Percentiles rank a stretch among this genome's conserved stretches.
These are phyloP conservation scores for Drechslerella coelobrocha DNA, from an alignment of 2,329 filamentous ascomycete genomes.

Conservation along the genomic window DNA sequence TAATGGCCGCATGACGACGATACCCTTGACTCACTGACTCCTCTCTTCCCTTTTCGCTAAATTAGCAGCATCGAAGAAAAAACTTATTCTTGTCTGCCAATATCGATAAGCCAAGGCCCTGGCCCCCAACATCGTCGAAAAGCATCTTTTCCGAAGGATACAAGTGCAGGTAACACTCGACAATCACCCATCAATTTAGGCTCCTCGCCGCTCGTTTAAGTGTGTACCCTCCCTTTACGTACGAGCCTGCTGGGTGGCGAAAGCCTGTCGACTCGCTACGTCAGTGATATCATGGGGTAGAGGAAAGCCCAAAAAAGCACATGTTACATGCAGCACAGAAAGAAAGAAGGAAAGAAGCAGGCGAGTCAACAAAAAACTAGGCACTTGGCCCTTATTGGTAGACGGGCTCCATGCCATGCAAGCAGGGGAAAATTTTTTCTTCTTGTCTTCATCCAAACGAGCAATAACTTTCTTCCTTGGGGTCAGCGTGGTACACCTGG, in stretches of 20 bases:
- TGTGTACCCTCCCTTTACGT: conserved; percentile 7
- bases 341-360: too few relatives aligned
- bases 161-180: conserved; percentile 21
- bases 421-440: conserved; percentile 43
- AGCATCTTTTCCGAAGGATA: not conserved
- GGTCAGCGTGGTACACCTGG: not conserved
- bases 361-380: too few relatives aligned
- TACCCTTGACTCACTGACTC: conserved; percentile 31
- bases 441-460: conserved; percentile 4
- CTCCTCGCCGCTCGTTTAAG: conserved; percentile 45
- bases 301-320: conserved; percentile 3
- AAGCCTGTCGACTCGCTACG: conserved; percentile 28
- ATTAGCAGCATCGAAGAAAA: conserved; percentile 14
- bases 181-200: conserved; percentile 12
- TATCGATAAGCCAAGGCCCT: conserved; percentile 37
- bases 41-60: conserved; percentile 7
- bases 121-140: not conserved
- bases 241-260: conserved; percentile 13
- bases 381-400: conserved; percentile 1
- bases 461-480: not conserved
- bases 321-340: not conserved
- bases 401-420: conserved; percentile 7
- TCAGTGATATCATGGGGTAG: conserved; percentile 36
- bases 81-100: not conserved
- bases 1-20: conserved; percentile 6